Conservation (phyloP, 2,329 filamentous ascomycete species). For the Keithomyces neogunnii region DNA sequence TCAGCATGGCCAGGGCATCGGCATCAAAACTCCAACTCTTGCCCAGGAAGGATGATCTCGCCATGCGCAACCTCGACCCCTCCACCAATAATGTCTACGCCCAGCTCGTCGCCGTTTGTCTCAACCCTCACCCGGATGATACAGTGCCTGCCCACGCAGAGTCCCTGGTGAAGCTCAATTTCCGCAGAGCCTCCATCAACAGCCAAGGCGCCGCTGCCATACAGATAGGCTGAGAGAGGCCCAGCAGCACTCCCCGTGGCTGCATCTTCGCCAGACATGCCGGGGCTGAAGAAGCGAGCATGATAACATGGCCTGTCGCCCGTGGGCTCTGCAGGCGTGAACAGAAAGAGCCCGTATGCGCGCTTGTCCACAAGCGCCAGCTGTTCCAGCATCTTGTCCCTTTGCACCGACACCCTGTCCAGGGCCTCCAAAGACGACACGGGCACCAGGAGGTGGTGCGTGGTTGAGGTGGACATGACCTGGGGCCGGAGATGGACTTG, state of each 20-base stretch:
- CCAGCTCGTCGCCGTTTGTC: not conserved
- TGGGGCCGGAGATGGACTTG: slow-evolving; percentile 5
- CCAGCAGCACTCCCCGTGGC: slow-evolving; percentile 15
- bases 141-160: not conserved
- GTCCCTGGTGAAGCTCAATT: not conserved
- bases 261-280: slow-evolving; percentile 14
- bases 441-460: slow-evolving; percentile 11
- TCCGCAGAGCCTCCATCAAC: slow-evolving; percentile 1
- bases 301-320: slow-evolving; percentile 3
- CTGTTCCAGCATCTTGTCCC: slow-evolving; percentile 10
- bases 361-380: slow-evolving; percentile 8
- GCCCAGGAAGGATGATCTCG: not conserved
- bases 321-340: slow-evolving; percentile 2
- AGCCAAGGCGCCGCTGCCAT: not conserved
- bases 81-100: not conserved
- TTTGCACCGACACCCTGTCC: slow-evolving; percentile 5
- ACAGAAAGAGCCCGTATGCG: slow-evolving; percentile 10
- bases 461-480: slow-evolving; percentile 12
- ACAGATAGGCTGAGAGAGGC: slow-evolving; percentile 10
- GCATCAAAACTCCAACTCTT: not conserved
- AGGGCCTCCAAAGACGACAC: slow-evolving; percentile 7
- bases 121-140: not conserved
- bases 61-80: not conserved
- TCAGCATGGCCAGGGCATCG: too few relatives aligned
- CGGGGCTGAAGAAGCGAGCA: slow-evolving; percentile 15